Conservation (phyloP, 768 basidiomycete species). For the Daedaleopsis sinensis region DNA sequence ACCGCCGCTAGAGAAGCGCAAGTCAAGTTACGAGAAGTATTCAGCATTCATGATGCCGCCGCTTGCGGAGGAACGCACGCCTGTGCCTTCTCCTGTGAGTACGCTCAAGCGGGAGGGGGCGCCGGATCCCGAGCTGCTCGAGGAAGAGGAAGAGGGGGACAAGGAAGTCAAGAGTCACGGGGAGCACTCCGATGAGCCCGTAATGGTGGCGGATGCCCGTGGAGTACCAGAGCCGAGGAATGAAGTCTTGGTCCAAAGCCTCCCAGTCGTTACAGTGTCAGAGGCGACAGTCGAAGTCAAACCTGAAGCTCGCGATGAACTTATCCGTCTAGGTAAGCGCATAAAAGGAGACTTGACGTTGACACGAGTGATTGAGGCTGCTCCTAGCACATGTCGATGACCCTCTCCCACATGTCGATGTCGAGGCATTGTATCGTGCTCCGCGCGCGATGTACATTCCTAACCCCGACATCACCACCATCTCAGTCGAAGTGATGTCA, state of each 20-base stretch:
- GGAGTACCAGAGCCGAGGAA: neutral
- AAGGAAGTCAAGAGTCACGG: neutral
- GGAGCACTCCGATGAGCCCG: neutral
- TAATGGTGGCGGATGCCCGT: neutral
- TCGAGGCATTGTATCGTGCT: conserved; percentile 47
- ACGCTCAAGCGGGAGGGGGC: conserved; percentile 46
- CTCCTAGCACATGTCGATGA: conserved; percentile 43
- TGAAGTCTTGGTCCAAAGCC: neutral
- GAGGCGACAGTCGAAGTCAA: neutral
- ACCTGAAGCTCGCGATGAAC: neutral
- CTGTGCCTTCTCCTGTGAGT: conserved; percentile 52
- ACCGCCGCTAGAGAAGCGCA: conserved; percentile 54
- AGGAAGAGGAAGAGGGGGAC: conserved; percentile 5
- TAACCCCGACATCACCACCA: conserved; percentile 46
- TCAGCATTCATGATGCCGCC: conserved; percentile 65
- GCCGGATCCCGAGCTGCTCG: conserved; percentile 1
- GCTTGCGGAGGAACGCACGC: conserved; percentile 69
- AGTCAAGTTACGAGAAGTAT: conserved; percentile 70
- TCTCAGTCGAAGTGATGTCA: conserved; percentile 76
- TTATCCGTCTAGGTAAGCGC: neutral
- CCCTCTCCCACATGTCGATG: conserved; percentile 50
- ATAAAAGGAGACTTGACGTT: neutral
- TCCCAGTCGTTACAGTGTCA: neutral
- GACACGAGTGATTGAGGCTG: neutral
- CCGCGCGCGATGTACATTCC: conserved; percentile 27